Evolutionary conservation across 2,329 filamentous ascomycete genomes (phyloP), one percentile per base, ranked within the genome.

Genomic region (Claviceps spartinae): DNA sequence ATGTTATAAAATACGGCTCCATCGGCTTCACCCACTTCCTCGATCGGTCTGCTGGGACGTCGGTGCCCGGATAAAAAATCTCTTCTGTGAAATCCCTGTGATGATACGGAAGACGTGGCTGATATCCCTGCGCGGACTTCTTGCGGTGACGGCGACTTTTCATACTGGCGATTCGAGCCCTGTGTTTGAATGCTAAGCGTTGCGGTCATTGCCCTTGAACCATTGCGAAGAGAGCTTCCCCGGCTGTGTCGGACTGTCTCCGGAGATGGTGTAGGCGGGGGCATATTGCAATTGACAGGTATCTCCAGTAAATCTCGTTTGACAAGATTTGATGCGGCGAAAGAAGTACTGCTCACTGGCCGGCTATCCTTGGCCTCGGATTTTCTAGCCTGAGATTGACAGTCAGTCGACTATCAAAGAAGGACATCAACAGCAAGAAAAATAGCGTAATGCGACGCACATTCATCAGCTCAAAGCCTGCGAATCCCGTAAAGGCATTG

Each of bases 221-320:
- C 79, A 59, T 73, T 81, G 54, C 79, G 77, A 48, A 83, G 77
- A n/a, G 80, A 83, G 30, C 74, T 73, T 49, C 71, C 78, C 22
- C 81, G 74, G 57, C 69, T 76, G 60, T 77, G 71, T 44, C 83
- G 85, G 59, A 96, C 89, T 56, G 80, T 79, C 72, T 98, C 93
- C 5, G 93, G 93, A 6, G 93, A 93, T 42, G 93, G 93, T n/a
- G 93, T 97, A n/a, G 93, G 93, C 18, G 93, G 93, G 72, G 97
- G 96, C 56, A 91, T 79, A 61, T 86, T 87, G 60, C 88, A 82
- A 63, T 79, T 81, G 57, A 82, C 73, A 0, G 88, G 87, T 8
- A 88, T 88, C 63, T 93, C 89, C 18, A 87, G 78, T 37, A 97
- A 73, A 48, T 86, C 86, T 36, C 88, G 85, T 65, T 93, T 93